Percentiles rank a stretch among this genome's conserved stretches.
These are phyloP conservation scores for Boletellus ananas DNA, from an alignment of 768 basidiomycete genomes.

Conservation along the genomic window DNA sequence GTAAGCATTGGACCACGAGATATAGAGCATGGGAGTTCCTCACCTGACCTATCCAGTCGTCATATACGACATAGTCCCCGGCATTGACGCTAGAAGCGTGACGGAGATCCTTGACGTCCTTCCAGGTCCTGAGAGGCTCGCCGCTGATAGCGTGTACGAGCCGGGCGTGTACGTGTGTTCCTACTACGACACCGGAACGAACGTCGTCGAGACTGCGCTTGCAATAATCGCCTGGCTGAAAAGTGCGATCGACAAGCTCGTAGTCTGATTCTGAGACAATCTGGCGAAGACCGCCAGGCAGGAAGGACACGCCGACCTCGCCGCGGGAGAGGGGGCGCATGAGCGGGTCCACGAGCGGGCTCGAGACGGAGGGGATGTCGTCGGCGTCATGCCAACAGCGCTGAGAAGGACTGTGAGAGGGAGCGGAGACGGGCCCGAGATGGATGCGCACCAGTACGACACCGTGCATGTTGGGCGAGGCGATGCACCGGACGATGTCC, in stretches of 20 bases:
- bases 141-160: conserved; percentile 73
- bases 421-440: neutral
- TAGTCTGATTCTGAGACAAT: conserved; percentile 71
- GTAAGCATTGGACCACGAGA: conserved; percentile 8
- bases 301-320: conserved; percentile 79
- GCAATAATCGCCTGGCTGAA: conserved; percentile 77
- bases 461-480: conserved; percentile 43
- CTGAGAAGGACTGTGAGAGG: conserved; percentile 37
- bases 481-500: conserved; percentile 56
- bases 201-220: conserved; percentile 75
- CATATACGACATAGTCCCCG: conserved; percentile 76
- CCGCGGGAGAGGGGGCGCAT: conserved; percentile 72
- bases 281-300: conserved; percentile 51
- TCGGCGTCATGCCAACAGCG: conserved; percentile 89
- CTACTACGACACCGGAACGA: conserved; percentile 71
- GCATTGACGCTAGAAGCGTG: conserved; percentile 59
- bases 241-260: conserved; percentile 67
- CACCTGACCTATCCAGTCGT: conserved; percentile 91
- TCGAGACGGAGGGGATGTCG: conserved; percentile 47
- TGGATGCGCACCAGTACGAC: conserved; percentile 57
- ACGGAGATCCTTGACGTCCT: conserved; percentile 52
- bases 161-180: conserved; percentile 56
- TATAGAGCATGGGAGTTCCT: conserved; percentile 21
- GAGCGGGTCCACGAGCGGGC: conserved; percentile 56
- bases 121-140: conserved; percentile 60